These are phyloP conservation scores for Colletotrichum camelliae DNA, from an alignment of 2,329 filamentous ascomycete species.

Conservation along the genomic window DNA sequence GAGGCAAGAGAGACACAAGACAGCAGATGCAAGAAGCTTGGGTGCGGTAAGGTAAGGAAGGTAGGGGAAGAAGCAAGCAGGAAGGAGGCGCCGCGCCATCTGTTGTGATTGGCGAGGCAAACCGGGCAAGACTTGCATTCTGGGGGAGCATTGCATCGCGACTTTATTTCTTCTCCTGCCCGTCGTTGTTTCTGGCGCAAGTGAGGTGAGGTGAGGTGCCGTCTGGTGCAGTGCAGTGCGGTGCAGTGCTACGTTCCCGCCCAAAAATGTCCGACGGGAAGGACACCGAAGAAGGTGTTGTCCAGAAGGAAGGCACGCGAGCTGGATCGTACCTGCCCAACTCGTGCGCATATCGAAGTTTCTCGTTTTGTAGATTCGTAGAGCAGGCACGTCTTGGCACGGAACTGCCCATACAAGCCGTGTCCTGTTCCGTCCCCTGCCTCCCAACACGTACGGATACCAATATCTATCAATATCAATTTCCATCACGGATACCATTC, in stretches of 20 bases:
- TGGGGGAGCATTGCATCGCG: background rate
- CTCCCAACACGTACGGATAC: background rate
- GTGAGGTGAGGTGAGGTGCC: background rate
- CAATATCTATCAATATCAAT: background rate
- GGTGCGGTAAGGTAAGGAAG: background rate
- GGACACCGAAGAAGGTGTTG: background rate
- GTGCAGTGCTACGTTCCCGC: background rate
- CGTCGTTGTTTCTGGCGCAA: background rate
- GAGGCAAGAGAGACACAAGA: background rate
- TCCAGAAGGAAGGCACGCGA: background rate
- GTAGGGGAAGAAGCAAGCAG: constrained; percentile 7
- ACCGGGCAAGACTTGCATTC: background rate
- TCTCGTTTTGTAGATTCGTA: background rate
- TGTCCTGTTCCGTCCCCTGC: background rate
- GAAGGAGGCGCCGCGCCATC: background rate
- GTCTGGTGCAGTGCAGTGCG: background rate
- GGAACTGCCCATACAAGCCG: background rate
- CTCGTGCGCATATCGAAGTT: background rate
- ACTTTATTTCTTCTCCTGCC: background rate
- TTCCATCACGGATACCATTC: background rate
- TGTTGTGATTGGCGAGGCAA: background rate
- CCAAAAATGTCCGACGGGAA: background rate
- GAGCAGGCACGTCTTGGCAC: background rate
- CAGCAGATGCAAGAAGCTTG: background rate
- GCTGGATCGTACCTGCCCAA: background rate